A percentile compares a stretch with the other conserved stretches of the same genome.
Conservation (phyloP, 2,329 filamentous ascomycete genomes). For the Penicillium sp. region DNA sequence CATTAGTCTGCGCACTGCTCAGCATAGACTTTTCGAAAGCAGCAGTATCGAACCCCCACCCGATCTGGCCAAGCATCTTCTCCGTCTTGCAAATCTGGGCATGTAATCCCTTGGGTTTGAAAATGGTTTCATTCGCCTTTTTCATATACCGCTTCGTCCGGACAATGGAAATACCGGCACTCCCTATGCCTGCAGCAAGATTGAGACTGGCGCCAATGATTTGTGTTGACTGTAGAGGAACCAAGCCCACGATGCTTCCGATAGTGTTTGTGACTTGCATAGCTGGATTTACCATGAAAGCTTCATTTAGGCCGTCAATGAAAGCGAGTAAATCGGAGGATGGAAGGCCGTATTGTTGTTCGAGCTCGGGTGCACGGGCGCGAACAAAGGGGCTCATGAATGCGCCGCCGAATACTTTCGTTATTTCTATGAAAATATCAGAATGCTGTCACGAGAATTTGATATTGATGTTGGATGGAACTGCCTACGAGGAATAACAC, state of each 20-base stretch:
- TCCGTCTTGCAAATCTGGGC: slow-evolving; percentile 32
- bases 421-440: slow-evolving; percentile 9
- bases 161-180: slow-evolving; percentile 24
- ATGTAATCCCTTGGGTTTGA: slow-evolving; percentile 39
- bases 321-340: slow-evolving; percentile 34
- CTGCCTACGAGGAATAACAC: slow-evolving; percentile 10
- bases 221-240: slow-evolving; percentile 30
- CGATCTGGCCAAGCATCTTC: slow-evolving; percentile 22
- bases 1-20: neutral
- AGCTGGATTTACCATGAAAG: slow-evolving; percentile 57
- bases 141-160: slow-evolving; percentile 36
- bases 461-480: neutral
- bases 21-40: slow-evolving; percentile 1
- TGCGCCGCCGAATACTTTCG: slow-evolving; percentile 11
- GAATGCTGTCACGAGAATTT: neutral
- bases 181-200: slow-evolving; percentile 17
- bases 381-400: slow-evolving; percentile 22
- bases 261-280: slow-evolving; percentile 5
- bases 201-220: slow-evolving; percentile 23
- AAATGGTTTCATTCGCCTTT: slow-evolving; percentile 38
- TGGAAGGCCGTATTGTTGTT: slow-evolving; percentile 10
- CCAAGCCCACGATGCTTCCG: slow-evolving; percentile 19
- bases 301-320: slow-evolving; percentile 51
- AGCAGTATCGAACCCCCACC: neutral
- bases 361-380: slow-evolving; percentile 16